Base-by-base conservation (phyloP, 129 eudicot species). In the Flaveria bidentis region DNA sequence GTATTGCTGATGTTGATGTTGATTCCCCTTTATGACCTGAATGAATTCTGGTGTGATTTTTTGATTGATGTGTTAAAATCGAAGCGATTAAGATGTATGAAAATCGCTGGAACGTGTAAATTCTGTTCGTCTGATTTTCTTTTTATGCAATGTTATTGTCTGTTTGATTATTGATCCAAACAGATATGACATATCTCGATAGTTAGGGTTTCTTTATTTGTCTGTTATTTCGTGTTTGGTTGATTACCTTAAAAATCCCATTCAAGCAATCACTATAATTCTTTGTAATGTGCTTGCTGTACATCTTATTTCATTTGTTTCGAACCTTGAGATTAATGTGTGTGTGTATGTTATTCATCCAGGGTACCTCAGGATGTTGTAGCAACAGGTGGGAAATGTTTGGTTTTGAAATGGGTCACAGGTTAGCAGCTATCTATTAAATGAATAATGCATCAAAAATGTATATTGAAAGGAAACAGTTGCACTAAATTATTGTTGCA, bases 291-390 rank as follows among this genome's bases (percentile, higher is more conserved):
- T 45, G 49, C 42, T 53, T 74, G n/a, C 23, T 67, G 61, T 73
- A 23, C 60, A 20, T 69, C 67, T 69, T 67, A 39, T 63, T 17
- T 46, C 23, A 2, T 51, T 30, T 56, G 26, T 49, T 76, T 53
- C 67, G 2, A 14, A 75, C 30, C 60, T 79, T 52, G 55, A 71
- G 69, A 67, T 41, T 78, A 73, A 68, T 23, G 45, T 71, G 33
- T 73, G 8, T 69, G 1, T 69, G 6, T 69, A 23, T 10, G 55
- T 14, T 28, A 45, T 47, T 71, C 63, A 30, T 49, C 79, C 71
- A 94, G 98, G 98, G 93, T 94, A 71, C 97, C 97, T 50, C 98
- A 94, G 67, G 97, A 91, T 46, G 90, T 86, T 45, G 90, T 94
- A 53, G 85, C 96, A 55, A 89, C 97, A 51, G 98, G 98, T 45